Percentiles rank a stretch among this genome's conserved stretches.
These are phyloP conservation scores for Piloderma croceum DNA, from an alignment of 768 basidiomycete genomes.

Conservation along the genomic window DNA sequence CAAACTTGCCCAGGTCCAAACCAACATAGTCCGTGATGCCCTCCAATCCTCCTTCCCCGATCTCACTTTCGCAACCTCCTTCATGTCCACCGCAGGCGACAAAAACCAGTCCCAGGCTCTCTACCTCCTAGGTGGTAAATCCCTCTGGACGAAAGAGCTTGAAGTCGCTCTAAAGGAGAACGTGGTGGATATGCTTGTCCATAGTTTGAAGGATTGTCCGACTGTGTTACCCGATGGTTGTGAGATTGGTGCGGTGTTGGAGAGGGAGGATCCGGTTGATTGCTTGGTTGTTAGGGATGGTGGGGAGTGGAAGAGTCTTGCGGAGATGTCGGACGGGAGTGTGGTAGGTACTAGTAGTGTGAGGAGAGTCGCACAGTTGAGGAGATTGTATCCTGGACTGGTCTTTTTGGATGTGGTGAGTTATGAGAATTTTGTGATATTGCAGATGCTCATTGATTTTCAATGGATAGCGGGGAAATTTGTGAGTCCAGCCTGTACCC, in stretches of 20 bases:
- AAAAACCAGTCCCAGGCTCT: slow-evolving; percentile 84
- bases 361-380: slow-evolving; percentile 84
- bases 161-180: slow-evolving; percentile 74
- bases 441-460: slow-evolving; percentile 1
- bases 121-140: slow-evolving; percentile 86
- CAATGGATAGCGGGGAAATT: not conserved
- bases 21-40: slow-evolving; percentile 66
- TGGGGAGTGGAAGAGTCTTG: slow-evolving; percentile 57
- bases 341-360: slow-evolving; percentile 97
- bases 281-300: slow-evolving; percentile 82
- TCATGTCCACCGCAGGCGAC: slow-evolving; percentile 76
- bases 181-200: slow-evolving; percentile 86
- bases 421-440: slow-evolving; percentile 14
- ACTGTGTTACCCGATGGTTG: slow-evolving; percentile 82
- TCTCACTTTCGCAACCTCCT: slow-evolving; percentile 43
- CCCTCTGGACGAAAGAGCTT: slow-evolving; percentile 94
- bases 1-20: slow-evolving; percentile 86
- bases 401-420: slow-evolving; percentile 86
- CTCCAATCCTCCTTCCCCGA: slow-evolving; percentile 54
- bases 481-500: too few relatives aligned
- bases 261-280: slow-evolving; percentile 87
- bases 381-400: slow-evolving; percentile 67
- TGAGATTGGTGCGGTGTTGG: slow-evolving; percentile 75
- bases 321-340: slow-evolving; percentile 80
- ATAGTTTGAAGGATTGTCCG: slow-evolving; percentile 90